Percentiles rank a stretch among this genome's conserved stretches.
Evolutionary conservation across 2,329 filamentous ascomycete genomes (phyloP).

Genomic region (Trichoderma citrinoviride): DNA sequence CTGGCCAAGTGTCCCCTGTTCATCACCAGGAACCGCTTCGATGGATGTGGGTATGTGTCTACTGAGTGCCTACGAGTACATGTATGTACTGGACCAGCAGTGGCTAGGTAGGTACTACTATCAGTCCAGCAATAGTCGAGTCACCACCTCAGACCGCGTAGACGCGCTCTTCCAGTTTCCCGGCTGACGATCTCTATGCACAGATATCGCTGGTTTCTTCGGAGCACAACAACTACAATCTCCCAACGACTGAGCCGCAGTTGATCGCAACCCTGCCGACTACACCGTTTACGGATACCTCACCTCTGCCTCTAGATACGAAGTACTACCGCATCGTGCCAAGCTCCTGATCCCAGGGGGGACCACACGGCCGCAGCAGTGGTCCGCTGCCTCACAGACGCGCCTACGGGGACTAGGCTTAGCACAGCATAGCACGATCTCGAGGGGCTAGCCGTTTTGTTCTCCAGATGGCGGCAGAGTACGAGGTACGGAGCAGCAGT

Average conservation of each 20-base stretch:
- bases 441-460: background rate
- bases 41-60: too few species aligned
- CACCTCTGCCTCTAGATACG: background rate
- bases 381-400: conserved; percentile 15
- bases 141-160: too few species aligned
- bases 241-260: too few species aligned
- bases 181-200: too few species aligned
- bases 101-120: background rate
- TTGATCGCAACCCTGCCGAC: too few species aligned
- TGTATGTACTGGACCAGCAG: too few species aligned
- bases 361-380: conserved; percentile 20
- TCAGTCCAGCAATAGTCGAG: background rate
- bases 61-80: too few species aligned
- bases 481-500: background rate
- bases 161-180: too few species aligned
- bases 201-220: too few species aligned
- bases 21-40: conserved; percentile 6
- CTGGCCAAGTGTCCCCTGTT: background rate
- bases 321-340: background rate
- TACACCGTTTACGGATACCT: too few species aligned
- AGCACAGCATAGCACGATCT: conserved; percentile 6
- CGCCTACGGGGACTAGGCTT: background rate
- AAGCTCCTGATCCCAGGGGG: background rate
- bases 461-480: background rate
- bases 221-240: too few species aligned